Base-by-base conservation (phyloP, 2,329 filamentous ascomycete species). In the Colletotrichum phormii region DNA sequence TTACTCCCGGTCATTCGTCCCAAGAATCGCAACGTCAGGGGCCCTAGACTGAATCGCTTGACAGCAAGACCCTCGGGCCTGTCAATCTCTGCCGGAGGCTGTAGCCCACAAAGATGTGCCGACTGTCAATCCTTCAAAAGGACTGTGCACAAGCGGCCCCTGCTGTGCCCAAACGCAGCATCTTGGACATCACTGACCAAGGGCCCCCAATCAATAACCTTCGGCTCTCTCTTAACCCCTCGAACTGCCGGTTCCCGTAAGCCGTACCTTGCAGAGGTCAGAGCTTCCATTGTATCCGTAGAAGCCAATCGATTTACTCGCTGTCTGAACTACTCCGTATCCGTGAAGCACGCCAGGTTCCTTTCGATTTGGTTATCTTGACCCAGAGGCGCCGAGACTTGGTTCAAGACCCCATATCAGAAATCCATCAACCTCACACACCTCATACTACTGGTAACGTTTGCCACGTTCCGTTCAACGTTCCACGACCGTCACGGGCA, bases 191-290 rank as follows among this genome's bases (percentile, higher is more conserved):
- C 22, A 31, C 12, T 35, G 42, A 51, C 4, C 61, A 55, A 29
- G 49, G 49, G 9, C 18, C 62, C 62, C 31, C n/a, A 15, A 31
- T 51, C 42, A 62, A 46, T 42, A 55, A 46, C 37, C 29, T 58
- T 71, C 29, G 53, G 53, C 59, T 69, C 42, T 24, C 65, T 72
- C 68, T n/a, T n/a, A 18, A 55, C 63, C 35, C 66, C 68, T 68
- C 55, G 46, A 72, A 65, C 66, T 72, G 66, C 70, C 60, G 70
- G 66, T 49, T 65, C 46, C 35, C 55, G 60, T 64, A n/a, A 49
- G 51, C 60, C 55, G 35, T 60, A 15, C 61, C 66, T 64, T 70
- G 33, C 35, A 57, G 55, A 54, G 60, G 60, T 57, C 70, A 64
- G 60, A 60, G 66, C 70, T 60, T 60, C 18, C 29, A 5, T 58